Evolutionary conservation across 352 stramenopile genomes (phyloP).

Genomic region (Phytopythium oedochilum): DNA sequence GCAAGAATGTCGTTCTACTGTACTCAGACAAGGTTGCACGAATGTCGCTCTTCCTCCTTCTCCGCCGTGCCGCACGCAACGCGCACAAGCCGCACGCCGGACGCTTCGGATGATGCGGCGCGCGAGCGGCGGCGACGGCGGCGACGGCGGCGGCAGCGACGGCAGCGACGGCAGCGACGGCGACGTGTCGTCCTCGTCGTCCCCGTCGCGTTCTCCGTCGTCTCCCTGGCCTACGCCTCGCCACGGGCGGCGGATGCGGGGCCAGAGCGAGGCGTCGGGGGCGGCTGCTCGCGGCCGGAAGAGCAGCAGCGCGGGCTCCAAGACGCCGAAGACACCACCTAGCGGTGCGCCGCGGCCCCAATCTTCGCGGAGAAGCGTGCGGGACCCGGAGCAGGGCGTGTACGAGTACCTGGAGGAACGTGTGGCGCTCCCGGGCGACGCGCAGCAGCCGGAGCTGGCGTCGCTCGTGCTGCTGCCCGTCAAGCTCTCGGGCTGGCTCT

Average conservation of each 20-base stretch:
- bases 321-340: neutral
- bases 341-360: neutral
- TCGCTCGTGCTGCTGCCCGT: constrained; percentile 19
- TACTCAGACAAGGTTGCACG: too few species aligned
- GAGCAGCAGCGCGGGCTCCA: neutral
- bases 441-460: neutral
- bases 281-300: neutral
- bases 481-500: constrained; percentile 48
- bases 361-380: constrained; percentile 24
- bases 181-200: constrained; percentile 1
- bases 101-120: neutral
- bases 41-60: too few species aligned
- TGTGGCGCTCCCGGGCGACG: constrained; percentile 6
- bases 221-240: neutral
- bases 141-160: neutral
- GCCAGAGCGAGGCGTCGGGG: neutral
- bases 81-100: too few species aligned
- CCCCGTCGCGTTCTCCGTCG: neutral
- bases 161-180: constrained; percentile 3
- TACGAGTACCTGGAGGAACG: constrained; percentile 66
- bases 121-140: neutral
- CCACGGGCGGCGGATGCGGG: neutral
- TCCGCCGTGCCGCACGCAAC: too few species aligned
- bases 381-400: constrained; percentile 41
- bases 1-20: too few species aligned